A percentile compares a stretch with the other conserved stretches of the same genome.
Conservation (phyloP, 495 filamentous ascomycete genomes). For the Aspergillus affinis region DNA sequence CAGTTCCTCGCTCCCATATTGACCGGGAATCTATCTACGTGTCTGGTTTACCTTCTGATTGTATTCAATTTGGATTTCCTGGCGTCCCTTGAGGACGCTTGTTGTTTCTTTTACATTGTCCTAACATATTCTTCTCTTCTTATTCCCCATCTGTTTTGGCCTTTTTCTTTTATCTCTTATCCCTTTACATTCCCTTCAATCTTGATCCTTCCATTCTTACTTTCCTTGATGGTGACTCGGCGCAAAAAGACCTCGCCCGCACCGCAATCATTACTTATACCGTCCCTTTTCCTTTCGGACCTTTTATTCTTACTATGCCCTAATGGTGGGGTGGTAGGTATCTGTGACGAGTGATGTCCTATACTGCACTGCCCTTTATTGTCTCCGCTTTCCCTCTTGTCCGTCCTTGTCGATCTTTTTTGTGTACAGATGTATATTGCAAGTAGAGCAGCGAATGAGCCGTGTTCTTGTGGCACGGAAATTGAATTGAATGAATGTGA, state of each 20-base stretch:
- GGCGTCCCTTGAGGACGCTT: background rate
- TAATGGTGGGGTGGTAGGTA: conserved; percentile 38
- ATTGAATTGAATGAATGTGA: conserved; percentile 20
- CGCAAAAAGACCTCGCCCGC: conserved; percentile 14
- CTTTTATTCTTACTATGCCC: conserved; percentile 20
- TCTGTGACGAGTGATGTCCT: conserved; percentile 31
- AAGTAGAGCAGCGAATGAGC: conserved; percentile 25
- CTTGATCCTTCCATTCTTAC: conserved; percentile 14
- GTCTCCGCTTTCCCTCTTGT: conserved; percentile 18
- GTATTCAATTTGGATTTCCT: conserved; percentile 20
- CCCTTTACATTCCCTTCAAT: background rate
- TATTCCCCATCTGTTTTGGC: conserved; percentile 32
- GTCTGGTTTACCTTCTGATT: conserved; percentile 21
- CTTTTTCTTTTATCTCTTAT: conserved; percentile 15
- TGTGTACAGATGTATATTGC: conserved; percentile 43
- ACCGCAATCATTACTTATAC: conserved; percentile 25
- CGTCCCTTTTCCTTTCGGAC: conserved; percentile 18
- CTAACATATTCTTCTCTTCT: conserved; percentile 19
- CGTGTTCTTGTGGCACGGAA: conserved; percentile 15
- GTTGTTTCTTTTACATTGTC: conserved; percentile 7
- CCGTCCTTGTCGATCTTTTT: conserved; percentile 16
- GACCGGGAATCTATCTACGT: background rate
- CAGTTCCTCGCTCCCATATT: background rate
- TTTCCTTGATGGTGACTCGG: conserved; percentile 32
- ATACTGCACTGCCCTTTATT: conserved; percentile 22